Percentiles rank a stretch among this genome's conserved stretches.
phyloP scores from a whole-genome alignment of 306 rosid genomes.

The Erythrophleum fordii region DNA sequence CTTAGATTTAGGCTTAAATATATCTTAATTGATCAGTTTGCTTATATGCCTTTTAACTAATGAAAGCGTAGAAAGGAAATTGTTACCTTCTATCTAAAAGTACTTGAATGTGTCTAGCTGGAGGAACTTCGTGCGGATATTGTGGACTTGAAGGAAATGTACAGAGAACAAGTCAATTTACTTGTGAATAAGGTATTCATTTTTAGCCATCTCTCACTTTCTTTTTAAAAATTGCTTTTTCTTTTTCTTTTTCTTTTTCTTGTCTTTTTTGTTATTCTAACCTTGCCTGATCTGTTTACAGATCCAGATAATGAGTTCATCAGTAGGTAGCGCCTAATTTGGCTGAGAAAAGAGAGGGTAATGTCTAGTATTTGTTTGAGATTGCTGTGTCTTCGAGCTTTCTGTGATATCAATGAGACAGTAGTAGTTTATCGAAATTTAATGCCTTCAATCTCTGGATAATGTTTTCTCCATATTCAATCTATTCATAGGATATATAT shows the following conservation, averaged over 20 bases:
- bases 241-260: slow-evolving; percentile 9
- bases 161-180: slow-evolving; percentile 96
- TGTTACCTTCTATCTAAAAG: slow-evolving; percentile 26
- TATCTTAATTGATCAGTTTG: slow-evolving; percentile 11
- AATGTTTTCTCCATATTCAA: slow-evolving; percentile 31
- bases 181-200: slow-evolving; percentile 89
- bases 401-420: slow-evolving; percentile 37
- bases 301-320: slow-evolving; percentile 54
- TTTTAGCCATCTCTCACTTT: background rate
- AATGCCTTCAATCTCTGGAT: slow-evolving; percentile 31
- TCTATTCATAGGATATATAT: slow-evolving; percentile 32
- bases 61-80: background rate
- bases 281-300: slow-evolving; percentile 29
- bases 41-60: background rate
- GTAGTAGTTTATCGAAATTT: slow-evolving; percentile 29
- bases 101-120: slow-evolving; percentile 64
- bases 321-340: slow-evolving; percentile 35
- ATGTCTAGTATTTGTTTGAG: slow-evolving; percentile 38
- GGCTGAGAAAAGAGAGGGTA: slow-evolving; percentile 15
- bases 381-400: slow-evolving; percentile 26
- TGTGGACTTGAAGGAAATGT: slow-evolving; percentile 98
- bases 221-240: slow-evolving; percentile 5
- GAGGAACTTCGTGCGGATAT: slow-evolving; percentile 99
- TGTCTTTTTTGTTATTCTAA: slow-evolving; percentile 16
- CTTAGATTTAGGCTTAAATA: slow-evolving; percentile 7